Evolutionary conservation across 768 basidiomycete genomes (phyloP).

Genomic region (Boletus edulis): DNA sequence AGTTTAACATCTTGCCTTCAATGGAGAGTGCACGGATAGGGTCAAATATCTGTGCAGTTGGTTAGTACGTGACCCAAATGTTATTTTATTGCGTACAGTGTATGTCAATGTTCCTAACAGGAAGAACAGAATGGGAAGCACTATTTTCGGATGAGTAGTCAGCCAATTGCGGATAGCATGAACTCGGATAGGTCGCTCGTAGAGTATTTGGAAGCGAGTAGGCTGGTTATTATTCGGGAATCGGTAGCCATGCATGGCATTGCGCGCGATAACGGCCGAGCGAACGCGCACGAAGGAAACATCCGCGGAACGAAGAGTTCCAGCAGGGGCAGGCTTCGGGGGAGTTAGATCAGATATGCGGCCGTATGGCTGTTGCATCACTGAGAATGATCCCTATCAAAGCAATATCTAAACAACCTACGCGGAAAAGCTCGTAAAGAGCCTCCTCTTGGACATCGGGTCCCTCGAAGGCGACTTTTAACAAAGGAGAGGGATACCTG

Average conservation of each 20-base stretch:
- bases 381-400: neutral
- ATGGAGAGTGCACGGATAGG: constrained; percentile 85
- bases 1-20: constrained; percentile 75
- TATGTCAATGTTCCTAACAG: constrained; percentile 89
- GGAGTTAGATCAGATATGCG: constrained; percentile 64
- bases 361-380: constrained; percentile 67
- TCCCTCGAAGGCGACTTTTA: constrained; percentile 85
- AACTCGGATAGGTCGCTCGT: constrained; percentile 62
- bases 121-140: constrained; percentile 78
- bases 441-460: constrained; percentile 81
- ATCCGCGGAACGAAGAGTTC: constrained; percentile 61
- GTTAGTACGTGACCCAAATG: neutral
- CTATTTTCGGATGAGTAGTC: constrained; percentile 81
- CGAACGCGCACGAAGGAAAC: constrained; percentile 62
- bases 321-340: constrained; percentile 61
- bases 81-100: constrained; percentile 51
- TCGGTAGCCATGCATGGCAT: constrained; percentile 66
- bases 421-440: constrained; percentile 76
- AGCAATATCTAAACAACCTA: constrained; percentile 34
- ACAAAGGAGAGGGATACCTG: constrained; percentile 67
- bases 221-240: constrained; percentile 28
- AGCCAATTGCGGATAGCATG: constrained; percentile 78
- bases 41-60: constrained; percentile 74
- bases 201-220: constrained; percentile 54
- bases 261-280: constrained; percentile 79